A percentile compares a stretch with the other conserved stretches of the same genome.
Conservation (phyloP, 129 eudicot species). For the Mikania micrantha region DNA sequence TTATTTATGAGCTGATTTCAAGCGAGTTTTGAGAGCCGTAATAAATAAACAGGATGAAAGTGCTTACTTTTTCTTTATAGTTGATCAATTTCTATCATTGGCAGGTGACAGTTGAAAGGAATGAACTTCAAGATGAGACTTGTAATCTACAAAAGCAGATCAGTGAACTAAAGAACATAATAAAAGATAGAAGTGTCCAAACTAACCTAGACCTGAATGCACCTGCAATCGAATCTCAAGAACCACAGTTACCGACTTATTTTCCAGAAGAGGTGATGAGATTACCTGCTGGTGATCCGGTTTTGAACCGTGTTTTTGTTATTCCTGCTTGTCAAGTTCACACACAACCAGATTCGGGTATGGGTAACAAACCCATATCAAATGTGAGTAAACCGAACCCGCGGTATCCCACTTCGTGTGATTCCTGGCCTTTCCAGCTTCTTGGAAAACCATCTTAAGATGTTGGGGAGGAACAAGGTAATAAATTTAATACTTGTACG, state of each 20-base stretch:
- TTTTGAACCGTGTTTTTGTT: slow-evolving; percentile 41
- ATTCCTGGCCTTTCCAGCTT: slow-evolving; percentile 71
- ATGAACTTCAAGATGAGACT: slow-evolving; percentile 68
- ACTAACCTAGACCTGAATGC: slow-evolving; percentile 59
- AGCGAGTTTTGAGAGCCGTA: too few relatives aligned
- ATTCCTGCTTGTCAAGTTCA: slow-evolving; percentile 45
- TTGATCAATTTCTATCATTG: background rate
- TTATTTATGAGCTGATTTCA: too few relatives aligned
- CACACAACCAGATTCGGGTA: slow-evolving; percentile 22
- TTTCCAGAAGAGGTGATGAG: slow-evolving; percentile 8
- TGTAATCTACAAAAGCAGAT: slow-evolving; percentile 48
- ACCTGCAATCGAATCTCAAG: slow-evolving; percentile 44
- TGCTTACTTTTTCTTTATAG: background rate
- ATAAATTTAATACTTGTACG: background rate
- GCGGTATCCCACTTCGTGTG: slow-evolving; percentile 72
- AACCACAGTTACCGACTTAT: slow-evolving; percentile 26
- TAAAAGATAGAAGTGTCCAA: slow-evolving; percentile 39
- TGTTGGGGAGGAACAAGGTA: slow-evolving; percentile 4
- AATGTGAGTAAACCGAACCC: slow-evolving; percentile 75
- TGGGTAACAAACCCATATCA: slow-evolving; percentile 25
- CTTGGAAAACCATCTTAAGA: slow-evolving; percentile 41
- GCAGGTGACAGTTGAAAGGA: slow-evolving; percentile 60
- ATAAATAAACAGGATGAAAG: background rate
- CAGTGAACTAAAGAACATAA: slow-evolving; percentile 32
- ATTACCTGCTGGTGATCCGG: slow-evolving; percentile 26